Evolutionary conservation across 2,329 filamentous ascomycete species (phyloP).

Genomic region (Aspergillus novoparasiticus): DNA sequence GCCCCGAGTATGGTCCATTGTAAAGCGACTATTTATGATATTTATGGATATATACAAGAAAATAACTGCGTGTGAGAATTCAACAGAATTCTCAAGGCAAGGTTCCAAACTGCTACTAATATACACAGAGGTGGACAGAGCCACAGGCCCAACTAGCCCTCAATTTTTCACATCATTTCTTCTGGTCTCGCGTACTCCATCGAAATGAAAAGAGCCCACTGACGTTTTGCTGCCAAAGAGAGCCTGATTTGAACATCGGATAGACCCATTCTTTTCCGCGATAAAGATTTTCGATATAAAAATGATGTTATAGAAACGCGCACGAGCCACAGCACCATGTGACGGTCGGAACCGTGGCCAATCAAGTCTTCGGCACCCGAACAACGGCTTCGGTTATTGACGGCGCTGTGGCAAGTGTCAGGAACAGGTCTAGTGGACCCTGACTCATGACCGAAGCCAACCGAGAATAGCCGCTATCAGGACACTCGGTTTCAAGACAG

Average conservation of each 20-base stretch:
- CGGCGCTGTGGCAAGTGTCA: constrained; percentile 5
- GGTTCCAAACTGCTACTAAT: neutral
- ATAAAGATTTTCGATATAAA: constrained; percentile 8
- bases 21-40: neutral
- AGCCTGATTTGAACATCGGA: constrained; percentile 3
- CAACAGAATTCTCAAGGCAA: neutral
- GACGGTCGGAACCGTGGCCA: neutral
- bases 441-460: neutral
- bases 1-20: constrained; percentile 10
- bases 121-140: neutral
- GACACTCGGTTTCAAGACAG: neutral
- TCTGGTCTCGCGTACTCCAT: neutral
- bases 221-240: constrained; percentile 6
- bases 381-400: neutral
- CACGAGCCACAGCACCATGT: constrained; percentile 4
- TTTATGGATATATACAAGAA: too few species aligned
- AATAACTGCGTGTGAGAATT: neutral
- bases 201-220: neutral
- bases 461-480: constrained; percentile 5
- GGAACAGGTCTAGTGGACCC: neutral
- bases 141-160: neutral
- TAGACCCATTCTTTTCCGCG: constrained; percentile 22
- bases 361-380: neutral
- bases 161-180: constrained; percentile 5
- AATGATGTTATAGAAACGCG: neutral